phyloP scores from a whole-genome alignment of 306 rosid genomes.

The Fragaria ananassa region DNA sequence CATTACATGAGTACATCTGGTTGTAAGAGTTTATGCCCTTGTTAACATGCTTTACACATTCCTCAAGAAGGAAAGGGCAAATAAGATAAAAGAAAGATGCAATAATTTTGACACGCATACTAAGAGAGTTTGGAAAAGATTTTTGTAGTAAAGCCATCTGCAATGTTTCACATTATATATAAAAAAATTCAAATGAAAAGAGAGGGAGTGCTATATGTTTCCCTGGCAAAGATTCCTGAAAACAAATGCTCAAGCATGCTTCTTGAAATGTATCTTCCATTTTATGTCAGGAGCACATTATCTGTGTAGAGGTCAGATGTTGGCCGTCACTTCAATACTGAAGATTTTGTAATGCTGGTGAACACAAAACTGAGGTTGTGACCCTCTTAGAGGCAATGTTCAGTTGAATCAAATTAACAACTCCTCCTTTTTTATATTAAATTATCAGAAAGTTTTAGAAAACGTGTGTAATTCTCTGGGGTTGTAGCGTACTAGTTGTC shows the following conservation, averaged over 20 bases:
- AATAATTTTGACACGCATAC: background rate
- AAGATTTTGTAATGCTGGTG: background rate
- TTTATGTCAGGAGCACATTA: background rate
- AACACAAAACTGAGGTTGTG: background rate
- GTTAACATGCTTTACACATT: background rate
- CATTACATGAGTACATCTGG: background rate
- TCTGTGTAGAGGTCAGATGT: background rate
- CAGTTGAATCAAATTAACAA: background rate
- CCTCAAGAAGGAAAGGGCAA: background rate
- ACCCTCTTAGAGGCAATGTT: background rate
- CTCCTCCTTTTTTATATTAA: background rate
- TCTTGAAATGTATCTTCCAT: background rate
- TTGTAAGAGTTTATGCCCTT: background rate
- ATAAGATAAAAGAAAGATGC: background rate
- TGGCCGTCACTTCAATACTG: background rate
- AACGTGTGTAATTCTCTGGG: background rate
- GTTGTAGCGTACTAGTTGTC: background rate
- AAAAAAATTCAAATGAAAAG: background rate
- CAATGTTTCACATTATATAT: background rate
- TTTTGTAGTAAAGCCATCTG: background rate
- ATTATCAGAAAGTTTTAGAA: background rate
- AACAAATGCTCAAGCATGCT: background rate
- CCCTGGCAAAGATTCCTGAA: background rate
- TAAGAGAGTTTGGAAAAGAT: background rate
- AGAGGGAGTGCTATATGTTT: background rate